Evolutionary conservation across 2,329 filamentous ascomycete species (phyloP), one percentile per base, ranked within the genome.

Genomic region (Pestalotiopsis sp.): DNA sequence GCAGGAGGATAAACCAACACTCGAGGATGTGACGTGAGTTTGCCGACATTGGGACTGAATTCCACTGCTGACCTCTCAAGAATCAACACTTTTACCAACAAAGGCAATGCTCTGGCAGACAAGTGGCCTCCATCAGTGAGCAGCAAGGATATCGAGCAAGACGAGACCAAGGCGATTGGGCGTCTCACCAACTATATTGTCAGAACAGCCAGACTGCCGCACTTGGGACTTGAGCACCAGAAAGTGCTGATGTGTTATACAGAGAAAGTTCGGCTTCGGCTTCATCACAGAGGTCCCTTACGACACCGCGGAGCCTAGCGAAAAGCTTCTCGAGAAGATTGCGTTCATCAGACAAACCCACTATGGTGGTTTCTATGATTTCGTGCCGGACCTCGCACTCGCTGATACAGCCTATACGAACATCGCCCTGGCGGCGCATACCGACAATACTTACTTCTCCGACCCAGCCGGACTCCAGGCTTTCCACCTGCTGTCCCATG

Each of bases 381-480:
- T 98, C 78, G 92, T 93, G 0, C 92, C 94, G 4, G 92, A 98
- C 78, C 86, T 98, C 26, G 91, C 93, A 35, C 91, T 91, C 75
- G 94, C 94, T 71, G 94, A 97, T 75, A 97, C 93, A 1, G 94
- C 94, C 3, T 99, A 98, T 81, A 98, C 95, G 1, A 94, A 92
- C 73, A 85, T 96, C 64, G 90, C 90, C 1, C 87, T 99, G 2
- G 88, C 89, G 22, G 91, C 92, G 0, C 96, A 99, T 79, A 98
- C 95, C 1, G 96, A 99, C 80, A 98, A 89, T 6, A 97, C 95
- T 1, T 98, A 99, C 80, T 98, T 98, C 81, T 94, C 89, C 24
- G 95, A 98, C 70, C 95, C 96, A 0, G 91, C 93, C 2, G 94
- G 95, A 10, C 86, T 99, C 40, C 96, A 99, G 78, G 90, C 96